Evolutionary conservation across 2,329 filamentous ascomycete species (phyloP), one percentile per base, ranked within the genome.

Genomic region (Paramyrothecium sp.): DNA sequence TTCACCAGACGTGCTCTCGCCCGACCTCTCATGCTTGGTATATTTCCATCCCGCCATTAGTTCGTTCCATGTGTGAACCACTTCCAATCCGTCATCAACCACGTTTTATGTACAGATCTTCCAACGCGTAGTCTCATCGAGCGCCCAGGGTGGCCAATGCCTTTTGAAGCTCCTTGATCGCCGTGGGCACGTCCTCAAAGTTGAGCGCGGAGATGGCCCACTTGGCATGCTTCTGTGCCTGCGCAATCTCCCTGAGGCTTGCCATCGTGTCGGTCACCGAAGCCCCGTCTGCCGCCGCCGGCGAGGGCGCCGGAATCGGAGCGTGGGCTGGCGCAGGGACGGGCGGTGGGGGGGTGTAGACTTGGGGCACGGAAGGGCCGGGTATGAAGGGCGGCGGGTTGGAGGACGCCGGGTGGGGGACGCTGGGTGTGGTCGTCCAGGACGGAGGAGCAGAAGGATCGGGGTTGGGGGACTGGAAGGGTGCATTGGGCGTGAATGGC

Each of bases 121-220:
- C 10, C 10, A 30, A 30, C 10, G 10, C 10, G 26, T 30, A 10
- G 10, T 30, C 5, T 30, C 26, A 53, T n/a, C 11, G 67, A 13
- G 86, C 89, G 2, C 91, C 91, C 52, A 97, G 75, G 19, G 80
- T 76, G 56, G 83, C 78, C 60, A 99, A 75, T 3, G 95, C 95
- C 58, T 85, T 86, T 54, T 85, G 85, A 60, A 99, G 73, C 69
- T 99, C 93, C 67, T 88, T 88, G 4, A 98, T 88, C 0, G 95
- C 95, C 0, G 95, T 99, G 1, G 88, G 81, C 2, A 96, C 90
- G 71, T 99, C 95, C 65, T 99, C 95, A 73, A 99, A 99, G 67
- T 97, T 97, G 51, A 99, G 77, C 0, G 95, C 95, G 12, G 93
- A 97, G 47, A 98, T 96, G 0, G 95, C 95, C 91, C 92, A 99